A percentile compares a stretch with the other conserved stretches of the same genome.
Conservation (phyloP, 2,329 filamentous ascomycete genomes). For the Penicillium polonicum region DNA sequence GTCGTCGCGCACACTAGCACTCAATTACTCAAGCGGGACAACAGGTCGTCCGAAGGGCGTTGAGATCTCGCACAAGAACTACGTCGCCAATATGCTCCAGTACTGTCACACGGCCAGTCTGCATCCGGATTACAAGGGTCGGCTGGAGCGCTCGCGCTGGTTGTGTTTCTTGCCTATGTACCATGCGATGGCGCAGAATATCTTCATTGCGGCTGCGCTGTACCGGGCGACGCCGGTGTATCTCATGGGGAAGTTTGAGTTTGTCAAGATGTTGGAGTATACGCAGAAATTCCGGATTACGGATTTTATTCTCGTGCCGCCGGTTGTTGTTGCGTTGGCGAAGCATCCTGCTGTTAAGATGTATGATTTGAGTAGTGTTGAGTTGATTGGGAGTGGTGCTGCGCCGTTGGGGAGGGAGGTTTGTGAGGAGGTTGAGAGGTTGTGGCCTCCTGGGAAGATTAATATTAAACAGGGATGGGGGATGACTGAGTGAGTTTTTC, state of each 20-base stretch:
- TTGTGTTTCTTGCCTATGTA: constrained; percentile 76
- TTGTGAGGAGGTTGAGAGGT: constrained; percentile 56
- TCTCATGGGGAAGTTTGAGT: constrained; percentile 76
- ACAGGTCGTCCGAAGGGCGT: constrained; percentile 84
- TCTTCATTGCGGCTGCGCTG: constrained; percentile 61
- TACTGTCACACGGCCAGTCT: constrained; percentile 51
- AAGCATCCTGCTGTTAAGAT: constrained; percentile 67
- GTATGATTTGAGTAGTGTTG: constrained; percentile 67
- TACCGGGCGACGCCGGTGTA: constrained; percentile 62
- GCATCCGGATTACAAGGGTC: constrained; percentile 51
- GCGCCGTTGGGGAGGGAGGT: constrained; percentile 62
- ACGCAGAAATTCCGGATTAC: constrained; percentile 69
- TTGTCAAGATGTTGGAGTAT: constrained; percentile 66
- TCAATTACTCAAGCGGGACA: constrained; percentile 74
- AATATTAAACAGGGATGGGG: constrained; percentile 75
- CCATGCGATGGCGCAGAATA: constrained; percentile 70
- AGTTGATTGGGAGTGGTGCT: constrained; percentile 62
- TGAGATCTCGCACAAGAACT: constrained; percentile 74
- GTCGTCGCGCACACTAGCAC: constrained; percentile 49
- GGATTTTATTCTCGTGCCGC: constrained; percentile 66
- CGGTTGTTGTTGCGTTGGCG: constrained; percentile 69
- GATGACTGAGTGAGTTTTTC: constrained; percentile 68
- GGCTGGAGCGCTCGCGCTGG: constrained; percentile 43
- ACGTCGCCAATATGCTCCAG: constrained; percentile 68
- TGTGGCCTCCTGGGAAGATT: constrained; percentile 52